These are phyloP conservation scores for Arthroderma sp. DNA, from an alignment of 2,329 filamentous ascomycete genomes.

Conservation along the genomic window DNA sequence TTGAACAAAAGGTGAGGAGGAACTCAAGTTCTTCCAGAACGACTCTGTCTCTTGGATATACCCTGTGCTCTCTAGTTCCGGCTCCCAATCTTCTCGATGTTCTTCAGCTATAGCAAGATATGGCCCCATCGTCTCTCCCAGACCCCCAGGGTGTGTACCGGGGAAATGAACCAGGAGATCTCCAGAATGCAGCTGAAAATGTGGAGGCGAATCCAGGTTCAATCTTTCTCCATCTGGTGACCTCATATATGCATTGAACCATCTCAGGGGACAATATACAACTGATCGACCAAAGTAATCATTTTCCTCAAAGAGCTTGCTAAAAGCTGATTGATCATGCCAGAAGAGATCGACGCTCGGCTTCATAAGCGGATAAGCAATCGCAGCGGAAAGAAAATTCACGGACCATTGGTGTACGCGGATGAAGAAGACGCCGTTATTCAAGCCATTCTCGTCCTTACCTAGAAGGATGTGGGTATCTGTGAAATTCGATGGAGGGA, in stretches of 20 bases:
- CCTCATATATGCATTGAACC: constrained; percentile 12
- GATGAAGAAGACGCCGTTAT: constrained; percentile 23
- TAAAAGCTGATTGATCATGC: constrained; percentile 12
- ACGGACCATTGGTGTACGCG: constrained; percentile 24
- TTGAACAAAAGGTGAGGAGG: too few species aligned
- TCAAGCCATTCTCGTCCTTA: constrained; percentile 23
- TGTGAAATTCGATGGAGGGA: constrained; percentile 18
- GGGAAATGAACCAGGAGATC: constrained; percentile 13
- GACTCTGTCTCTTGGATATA: constrained; percentile 6
- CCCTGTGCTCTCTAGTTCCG: constrained; percentile 5
- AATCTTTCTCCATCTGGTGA: constrained; percentile 1
- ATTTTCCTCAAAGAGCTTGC: constrained; percentile 7
- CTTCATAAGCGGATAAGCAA: constrained; percentile 15
- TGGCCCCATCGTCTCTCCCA: constrained; percentile 6
- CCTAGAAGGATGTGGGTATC: constrained; percentile 20
- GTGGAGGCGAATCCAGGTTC: constrained; percentile 1
- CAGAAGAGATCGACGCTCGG: constrained; percentile 14
- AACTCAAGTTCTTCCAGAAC: constrained; percentile 7
- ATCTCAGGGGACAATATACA: constrained; percentile 10
- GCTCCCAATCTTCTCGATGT: constrained; percentile 9
- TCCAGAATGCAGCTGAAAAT: constrained; percentile 9
- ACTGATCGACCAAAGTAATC: constrained; percentile 10
- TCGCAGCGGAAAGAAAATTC: constrained; percentile 17
- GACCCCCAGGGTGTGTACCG: constrained; percentile 2
- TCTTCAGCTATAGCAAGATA: constrained; percentile 10